Evolutionary conservation across 495 filamentous ascomycete genomes (phyloP), one percentile per base, ranked within the genome.

Genomic region (Neurospora sp.): DNA sequence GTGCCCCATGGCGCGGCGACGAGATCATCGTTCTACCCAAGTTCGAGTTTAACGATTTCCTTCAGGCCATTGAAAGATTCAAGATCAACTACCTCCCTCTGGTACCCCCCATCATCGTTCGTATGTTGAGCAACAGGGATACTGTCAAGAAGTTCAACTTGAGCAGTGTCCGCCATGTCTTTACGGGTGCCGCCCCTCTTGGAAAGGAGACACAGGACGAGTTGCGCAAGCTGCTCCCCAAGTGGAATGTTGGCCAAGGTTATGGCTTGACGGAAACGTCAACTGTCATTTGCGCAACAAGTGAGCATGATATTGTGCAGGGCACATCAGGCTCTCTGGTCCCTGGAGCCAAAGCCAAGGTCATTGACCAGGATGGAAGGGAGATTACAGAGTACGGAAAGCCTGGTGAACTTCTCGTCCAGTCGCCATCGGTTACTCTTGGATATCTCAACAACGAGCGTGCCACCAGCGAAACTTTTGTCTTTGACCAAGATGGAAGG

Each of bases 401-500:
- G 69, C 92, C 90, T 0, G 94, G 94, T 48, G 94, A 97, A 79
- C 86, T 97, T 37, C 84, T 93, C 4, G 85, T 95, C 4, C 90
- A 91, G 80, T 88, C 88, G 1, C 94, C 93, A 0, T 91, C 91
- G 38, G 89, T 96, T 27, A 90, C 92, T 2, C 80, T 96, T 3
- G 94, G 94, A 9, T 97, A 97, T 75, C 82, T 96, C 68, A 89
- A 94, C 81, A 97, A 97, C 76, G 90, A 92, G 35, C 90, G 91
- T 75, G 94, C 94, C 18, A 96, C 88, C 42, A 85, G 87, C 68
- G 93, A 97, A 77, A 93, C 94, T 0, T 97, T 92, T 73, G 73
- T 89, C n/a, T 87, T 87, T 76, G 89, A 94, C 74, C 87, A 90
- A 14, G 89, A 91, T 69, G 86, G 86, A 2, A 80, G 85, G n/a